Percentiles rank a stretch among this genome's conserved stretches.
phyloP scores from a whole-genome alignment of 495 filamentous ascomycete species.

The Cairneyella variabilis region DNA sequence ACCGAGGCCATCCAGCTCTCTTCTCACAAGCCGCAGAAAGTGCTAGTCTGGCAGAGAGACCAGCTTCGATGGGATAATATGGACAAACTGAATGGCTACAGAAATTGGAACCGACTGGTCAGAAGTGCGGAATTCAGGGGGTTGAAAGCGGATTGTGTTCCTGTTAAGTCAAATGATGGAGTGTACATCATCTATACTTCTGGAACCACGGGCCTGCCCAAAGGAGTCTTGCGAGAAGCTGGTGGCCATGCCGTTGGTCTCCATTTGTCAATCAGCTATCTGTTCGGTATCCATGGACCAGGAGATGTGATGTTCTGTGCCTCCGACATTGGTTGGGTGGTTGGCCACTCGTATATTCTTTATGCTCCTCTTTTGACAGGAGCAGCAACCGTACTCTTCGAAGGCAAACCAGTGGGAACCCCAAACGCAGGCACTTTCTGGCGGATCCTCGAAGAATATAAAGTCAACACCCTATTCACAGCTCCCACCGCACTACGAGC shows the following conservation, averaged over 20 bases:
- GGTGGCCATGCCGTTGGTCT: conserved; percentile 88
- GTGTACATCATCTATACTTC: conserved; percentile 89
- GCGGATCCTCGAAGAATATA: conserved; percentile 80
- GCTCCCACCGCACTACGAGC: conserved; percentile 85
- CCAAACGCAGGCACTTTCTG: conserved; percentile 85
- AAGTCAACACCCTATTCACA: conserved; percentile 78
- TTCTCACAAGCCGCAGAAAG: conserved; percentile 57
- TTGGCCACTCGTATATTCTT: conserved; percentile 80
- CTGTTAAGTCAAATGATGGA: conserved; percentile 70
- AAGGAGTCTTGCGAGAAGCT: conserved; percentile 80
- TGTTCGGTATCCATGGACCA: conserved; percentile 76
- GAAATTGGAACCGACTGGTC: conserved; percentile 75
- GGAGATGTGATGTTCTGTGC: conserved; percentile 83
- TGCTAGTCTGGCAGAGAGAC: conserved; percentile 75
- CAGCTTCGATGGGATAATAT: conserved; percentile 69
- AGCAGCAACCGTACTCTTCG: conserved; percentile 82
- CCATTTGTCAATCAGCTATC: conserved; percentile 68
- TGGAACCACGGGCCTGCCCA: conserved; percentile 82
- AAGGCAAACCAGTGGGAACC: conserved; percentile 89
- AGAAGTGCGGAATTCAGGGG: conserved; percentile 61
- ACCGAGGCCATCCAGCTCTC: conserved; percentile 58
- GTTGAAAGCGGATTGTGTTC: conserved; percentile 64
- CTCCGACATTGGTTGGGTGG: conserved; percentile 84
- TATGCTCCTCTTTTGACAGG: conserved; percentile 82
- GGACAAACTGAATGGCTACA: conserved; percentile 58